Base-by-base conservation (phyloP, 2,329 filamentous ascomycete species). In the Diaporthe ampelina region DNA sequence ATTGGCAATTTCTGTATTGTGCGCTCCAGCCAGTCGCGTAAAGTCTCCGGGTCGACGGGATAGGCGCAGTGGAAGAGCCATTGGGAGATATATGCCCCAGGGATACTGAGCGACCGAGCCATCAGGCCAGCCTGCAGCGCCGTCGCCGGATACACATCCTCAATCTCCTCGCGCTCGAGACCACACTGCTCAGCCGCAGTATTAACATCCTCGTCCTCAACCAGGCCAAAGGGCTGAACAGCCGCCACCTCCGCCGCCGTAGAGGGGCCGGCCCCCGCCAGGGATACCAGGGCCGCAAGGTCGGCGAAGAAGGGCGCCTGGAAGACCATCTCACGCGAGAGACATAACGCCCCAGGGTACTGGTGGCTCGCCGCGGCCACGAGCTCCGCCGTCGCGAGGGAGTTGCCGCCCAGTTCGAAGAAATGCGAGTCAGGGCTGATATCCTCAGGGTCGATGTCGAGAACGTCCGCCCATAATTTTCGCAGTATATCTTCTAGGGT, bases 111-210 rank as follows among this genome's bases (percentile, higher is more conserved):
- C 9, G 57, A 59, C 1, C 57, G 57, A 3, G 79, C 78, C 56
- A 83, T 73, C 10, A 83, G 76, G 8, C 80, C 79, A 69, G 79
- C 78, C 54, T 82, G 81, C 3, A 81, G 72, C 6, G 79, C 73
- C 8, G 80, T 78, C 70, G 78, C 79, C 2, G 81, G 81, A 45
- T 79, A 82, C 1, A 80, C 71, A 68, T 82, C 81, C 37, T 80
- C 77, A 17, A 76, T 58, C 0, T 74, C 32, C 19, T 26, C 45
- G 17, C 9, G 65, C 15, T 26, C 32, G 19, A 74, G 24, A 13
- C 65, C 67, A 3, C 70, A 59, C 43, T 74, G 50, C 48, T 71
- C 72, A 4, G 72, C 67, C 15, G 65, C 67, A 29, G 35, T 40
- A 7, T 59, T 24, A 11, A 59, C 35, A 11, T 59, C 57, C 35